Evolutionary conservation across 208 protist species (phyloP).

Genomic region (Porcisia hertigi): DNA sequence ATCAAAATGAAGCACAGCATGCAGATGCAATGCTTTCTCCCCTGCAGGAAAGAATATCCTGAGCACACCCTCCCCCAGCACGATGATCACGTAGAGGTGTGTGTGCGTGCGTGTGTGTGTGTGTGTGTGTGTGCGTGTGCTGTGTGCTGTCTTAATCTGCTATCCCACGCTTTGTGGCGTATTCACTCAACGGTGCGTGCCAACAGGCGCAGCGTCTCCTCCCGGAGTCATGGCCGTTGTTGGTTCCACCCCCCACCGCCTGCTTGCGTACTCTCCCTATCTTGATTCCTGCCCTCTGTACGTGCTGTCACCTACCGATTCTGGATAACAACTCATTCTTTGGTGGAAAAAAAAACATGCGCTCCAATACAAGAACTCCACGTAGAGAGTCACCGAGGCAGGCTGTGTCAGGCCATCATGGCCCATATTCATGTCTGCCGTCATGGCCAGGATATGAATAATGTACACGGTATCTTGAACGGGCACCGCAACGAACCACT

Average conservation of each 20-base stretch:
- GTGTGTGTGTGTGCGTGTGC: neutral
- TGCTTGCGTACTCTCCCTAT: too few relatives aligned
- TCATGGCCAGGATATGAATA: constrained; percentile 92
- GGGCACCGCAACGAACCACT: constrained; percentile 85
- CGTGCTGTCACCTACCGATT: neutral
- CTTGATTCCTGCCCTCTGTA: too few relatives aligned
- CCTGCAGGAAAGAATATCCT: neutral
- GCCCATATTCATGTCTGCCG: constrained; percentile 75
- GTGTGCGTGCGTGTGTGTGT: neutral
- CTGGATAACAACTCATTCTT: neutral
- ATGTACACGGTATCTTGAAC: constrained; percentile 78
- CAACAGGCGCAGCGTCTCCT: too few relatives aligned
- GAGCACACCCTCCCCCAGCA: too few relatives aligned
- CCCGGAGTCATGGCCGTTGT: too few relatives aligned
- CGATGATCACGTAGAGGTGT: neutral
- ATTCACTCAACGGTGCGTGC: too few relatives aligned
- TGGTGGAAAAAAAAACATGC: neutral
- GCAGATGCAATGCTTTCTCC: too few relatives aligned
- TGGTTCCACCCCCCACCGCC: too few relatives aligned
- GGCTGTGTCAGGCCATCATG: constrained; percentile 24
- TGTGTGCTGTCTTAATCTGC: too few relatives aligned
- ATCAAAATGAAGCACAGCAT: neutral
- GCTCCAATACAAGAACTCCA: neutral
- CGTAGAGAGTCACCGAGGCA: too few relatives aligned
- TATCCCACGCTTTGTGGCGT: too few relatives aligned